Evolutionary conservation across 2,329 filamentous ascomycete species (phyloP).

Genomic region (Pestalotiopsis sp.): DNA sequence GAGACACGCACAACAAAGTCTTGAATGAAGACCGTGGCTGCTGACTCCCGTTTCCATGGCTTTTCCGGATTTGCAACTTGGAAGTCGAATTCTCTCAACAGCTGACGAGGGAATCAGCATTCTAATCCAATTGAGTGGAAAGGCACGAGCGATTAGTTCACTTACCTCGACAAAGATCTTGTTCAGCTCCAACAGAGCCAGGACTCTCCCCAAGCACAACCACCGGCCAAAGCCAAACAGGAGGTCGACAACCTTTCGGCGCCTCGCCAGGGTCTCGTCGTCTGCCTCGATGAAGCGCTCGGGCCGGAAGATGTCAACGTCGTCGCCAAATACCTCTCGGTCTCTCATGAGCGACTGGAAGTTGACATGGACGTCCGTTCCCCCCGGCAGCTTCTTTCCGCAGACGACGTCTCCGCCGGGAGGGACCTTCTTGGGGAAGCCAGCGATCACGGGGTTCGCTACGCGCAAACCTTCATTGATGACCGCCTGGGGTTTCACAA

Average conservation of each 20-base stretch:
- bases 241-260: constrained; percentile 14
- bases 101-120: neutral
- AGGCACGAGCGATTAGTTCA: neutral
- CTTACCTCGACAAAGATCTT: constrained; percentile 14
- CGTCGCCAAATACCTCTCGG: constrained; percentile 7
- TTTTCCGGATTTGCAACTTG: constrained; percentile 6
- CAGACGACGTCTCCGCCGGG: constrained; percentile 23
- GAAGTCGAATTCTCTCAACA: constrained; percentile 10
- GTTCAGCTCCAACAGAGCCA: constrained; percentile 16
- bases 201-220: constrained; percentile 13
- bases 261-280: neutral
- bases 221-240: constrained; percentile 17
- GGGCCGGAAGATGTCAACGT: constrained; percentile 14
- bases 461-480: constrained; percentile 19
- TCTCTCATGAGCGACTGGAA: neutral
- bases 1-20: neutral
- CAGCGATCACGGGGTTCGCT: constrained; percentile 13
- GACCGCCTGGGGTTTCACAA: constrained; percentile 14
- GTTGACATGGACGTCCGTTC: constrained; percentile 14
- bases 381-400: constrained; percentile 15
- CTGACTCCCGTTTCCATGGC: constrained; percentile 3
- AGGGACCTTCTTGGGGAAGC: constrained; percentile 21
- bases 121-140: neutral
- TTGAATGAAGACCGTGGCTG: neutral
- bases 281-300: constrained; percentile 16